Evolutionary conservation across 164 flowering plant species (phyloP), one percentile per base, ranked within the genome.

Genomic region (Saururus chinensis): DNA sequence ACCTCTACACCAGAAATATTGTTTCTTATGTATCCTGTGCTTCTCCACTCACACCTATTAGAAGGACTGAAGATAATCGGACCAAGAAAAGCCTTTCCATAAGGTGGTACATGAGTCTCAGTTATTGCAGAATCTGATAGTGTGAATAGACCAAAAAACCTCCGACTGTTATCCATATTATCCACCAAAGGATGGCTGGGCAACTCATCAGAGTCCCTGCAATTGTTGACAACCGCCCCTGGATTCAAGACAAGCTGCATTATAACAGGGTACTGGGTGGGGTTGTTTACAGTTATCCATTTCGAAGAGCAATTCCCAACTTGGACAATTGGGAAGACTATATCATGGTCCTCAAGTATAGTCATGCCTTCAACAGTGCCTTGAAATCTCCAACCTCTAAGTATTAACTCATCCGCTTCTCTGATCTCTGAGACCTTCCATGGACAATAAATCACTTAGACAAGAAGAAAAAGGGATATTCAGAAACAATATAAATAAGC

Each of bases 1-100:
- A 85, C 83, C 73, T 87, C 95, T 56, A 88, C 84, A 60, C 97
- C 97, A 51, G 93, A 83, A 55, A 89, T 90, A 75, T 89, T 89
- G 78, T 85, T 89, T 62, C 96, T 85, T 67, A 89, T 73, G 40
- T 84, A 69, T 51, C 74, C 93, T 37, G 91, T 86, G 68, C 93
- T 80, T 68, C 70, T 88, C 97, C 96, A 91, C 14, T 53, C 66
- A 63, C 97, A 86, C 41, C 84, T 73, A 54, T 64, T 66, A 23
- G 92, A 81, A 57, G 97, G 97, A 52, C 77, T 84, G 71, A 90
- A 90, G 16, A 79, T 22, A 59, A 91, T 70, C n/a, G 96, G 91
- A 35, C 97, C 97, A 52, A 91, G 71, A 51, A 70, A 53, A 40
- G 87, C 88, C 61, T 45, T 71, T 16, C 84, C 79, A 74, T 76